Percentiles rank a stretch among this genome's conserved stretches.
Conservation (phyloP, 176 grass and related monocot genomes). For the Carex littledalei region DNA sequence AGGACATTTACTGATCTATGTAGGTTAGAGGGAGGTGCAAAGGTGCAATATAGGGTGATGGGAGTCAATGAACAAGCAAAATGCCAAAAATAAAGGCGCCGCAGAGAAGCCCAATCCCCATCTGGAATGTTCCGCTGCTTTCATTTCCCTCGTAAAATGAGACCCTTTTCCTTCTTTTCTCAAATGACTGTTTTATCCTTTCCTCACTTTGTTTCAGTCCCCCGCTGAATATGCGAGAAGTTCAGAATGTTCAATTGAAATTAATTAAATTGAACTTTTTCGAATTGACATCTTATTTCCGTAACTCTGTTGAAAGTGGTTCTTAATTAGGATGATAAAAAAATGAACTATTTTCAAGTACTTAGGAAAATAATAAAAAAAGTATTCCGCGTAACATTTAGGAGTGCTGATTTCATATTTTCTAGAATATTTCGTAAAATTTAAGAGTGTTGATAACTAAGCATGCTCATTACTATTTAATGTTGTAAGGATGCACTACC, state of each 20-base stretch:
- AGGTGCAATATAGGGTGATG: background rate
- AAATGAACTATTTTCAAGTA: background rate
- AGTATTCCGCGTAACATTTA: no score
- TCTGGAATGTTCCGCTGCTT: conserved; percentile 28
- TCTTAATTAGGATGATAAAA: background rate
- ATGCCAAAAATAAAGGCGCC: conserved; percentile 5
- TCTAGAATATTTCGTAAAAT: no score
- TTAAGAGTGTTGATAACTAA: no score
- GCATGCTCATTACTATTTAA: no score
- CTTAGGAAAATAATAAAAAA: no score
- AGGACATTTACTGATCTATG: background rate
- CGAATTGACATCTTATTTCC: background rate
- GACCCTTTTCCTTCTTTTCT: background rate
- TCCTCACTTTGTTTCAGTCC: background rate
- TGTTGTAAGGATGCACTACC: no score
- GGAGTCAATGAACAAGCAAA: background rate
- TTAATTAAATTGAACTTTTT: background rate
- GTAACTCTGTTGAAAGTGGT: background rate
- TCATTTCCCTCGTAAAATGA: background rate
- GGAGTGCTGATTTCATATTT: no score
- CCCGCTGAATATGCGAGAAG: background rate
- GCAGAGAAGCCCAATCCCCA: background rate
- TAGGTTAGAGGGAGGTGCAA: background rate
- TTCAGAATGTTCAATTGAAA: background rate
- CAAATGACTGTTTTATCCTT: conserved; percentile 5